Percentiles rank a stretch among this genome's conserved stretches.
These are phyloP conservation scores for Achlya hypogyna DNA, from an alignment of 352 stramenopile species.

Conservation along the genomic window DNA sequence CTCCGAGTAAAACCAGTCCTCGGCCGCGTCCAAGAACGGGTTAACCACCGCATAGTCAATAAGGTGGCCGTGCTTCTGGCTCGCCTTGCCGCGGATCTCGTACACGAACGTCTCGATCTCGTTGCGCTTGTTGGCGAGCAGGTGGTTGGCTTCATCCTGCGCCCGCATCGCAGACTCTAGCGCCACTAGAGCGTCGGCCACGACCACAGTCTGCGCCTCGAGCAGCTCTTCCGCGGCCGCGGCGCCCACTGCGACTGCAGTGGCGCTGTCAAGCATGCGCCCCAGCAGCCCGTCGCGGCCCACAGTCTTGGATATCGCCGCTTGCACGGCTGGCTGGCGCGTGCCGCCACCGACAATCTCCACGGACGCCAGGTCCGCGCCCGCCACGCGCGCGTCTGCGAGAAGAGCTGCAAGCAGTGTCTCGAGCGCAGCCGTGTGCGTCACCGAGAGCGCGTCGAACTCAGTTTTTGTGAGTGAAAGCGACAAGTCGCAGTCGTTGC, in stretches of 20 bases:
- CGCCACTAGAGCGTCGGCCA: constrained; percentile 33
- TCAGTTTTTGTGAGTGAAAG: constrained; percentile 61
- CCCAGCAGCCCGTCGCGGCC: constrained; percentile 30
- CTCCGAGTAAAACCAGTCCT: constrained; percentile 90
- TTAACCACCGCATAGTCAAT: constrained; percentile 51
- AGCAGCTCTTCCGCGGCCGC: constrained; percentile 37
- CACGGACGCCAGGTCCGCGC: constrained; percentile 45
- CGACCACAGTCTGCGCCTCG: constrained; percentile 22
- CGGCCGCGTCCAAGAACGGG: constrained; percentile 64
- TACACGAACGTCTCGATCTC: constrained; percentile 87
- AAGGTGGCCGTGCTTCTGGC: constrained; percentile 59
- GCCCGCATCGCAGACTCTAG: constrained; percentile 64
- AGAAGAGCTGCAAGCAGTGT: constrained; percentile 45
- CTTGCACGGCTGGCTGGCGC: constrained; percentile 79
- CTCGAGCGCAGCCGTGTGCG: constrained; percentile 41
- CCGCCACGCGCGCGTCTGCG: constrained; percentile 31
- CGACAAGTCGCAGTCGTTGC: constrained; percentile 67
- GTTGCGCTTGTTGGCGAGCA: constrained; percentile 79
- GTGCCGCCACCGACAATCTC: constrained; percentile 88
- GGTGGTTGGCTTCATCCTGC: constrained; percentile 52
- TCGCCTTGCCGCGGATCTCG: constrained; percentile 78
- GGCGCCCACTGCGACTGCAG: constrained; percentile 66
- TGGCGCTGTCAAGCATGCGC: constrained; percentile 85
- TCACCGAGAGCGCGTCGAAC: constrained; percentile 56
- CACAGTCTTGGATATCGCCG: constrained; percentile 58